A percentile compares a stretch with the other conserved stretches of the same genome.
phyloP scores from a whole-genome alignment of 140 eudicot genomes.

The Senecio squalidus region DNA sequence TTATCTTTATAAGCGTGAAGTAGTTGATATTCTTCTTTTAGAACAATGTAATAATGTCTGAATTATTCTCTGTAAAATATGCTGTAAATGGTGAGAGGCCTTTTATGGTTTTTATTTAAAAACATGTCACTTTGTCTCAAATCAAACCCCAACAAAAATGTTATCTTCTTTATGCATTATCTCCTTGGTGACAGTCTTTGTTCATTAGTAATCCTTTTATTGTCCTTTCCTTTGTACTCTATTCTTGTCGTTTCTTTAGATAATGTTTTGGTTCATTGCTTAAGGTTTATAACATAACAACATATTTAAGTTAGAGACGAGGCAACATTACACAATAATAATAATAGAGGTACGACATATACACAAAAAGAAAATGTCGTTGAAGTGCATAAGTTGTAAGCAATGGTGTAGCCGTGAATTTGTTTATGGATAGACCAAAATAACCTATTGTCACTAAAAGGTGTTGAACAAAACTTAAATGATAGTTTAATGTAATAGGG shows the following conservation, averaged over 20 bases:
- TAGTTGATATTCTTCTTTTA: background rate
- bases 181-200: background rate
- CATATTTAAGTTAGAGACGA: too few relatives aligned
- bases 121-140: constrained; percentile 18
- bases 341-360: too few relatives aligned
- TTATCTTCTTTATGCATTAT: constrained; percentile 17
- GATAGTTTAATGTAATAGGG: too few relatives aligned
- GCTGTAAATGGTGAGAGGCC: constrained; percentile 15
- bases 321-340: too few relatives aligned
- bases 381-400: too few relatives aligned
- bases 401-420: too few relatives aligned
- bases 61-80: constrained; percentile 9
- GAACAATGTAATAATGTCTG: constrained; percentile 25
- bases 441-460: too few relatives aligned
- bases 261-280: background rate
- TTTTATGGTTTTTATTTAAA: constrained; percentile 25
- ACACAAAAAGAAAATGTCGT: too few relatives aligned
- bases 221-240: constrained; percentile 8
- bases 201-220: constrained; percentile 2
- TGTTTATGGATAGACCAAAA: too few relatives aligned
- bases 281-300: too few relatives aligned
- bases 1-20: constrained; percentile 19
- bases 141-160: constrained; percentile 19
- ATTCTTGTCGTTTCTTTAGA: background rate
- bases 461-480: too few relatives aligned